Base-by-base conservation (phyloP, 179 eudicot genomes). In the Heliamphora pulchella region DNA sequence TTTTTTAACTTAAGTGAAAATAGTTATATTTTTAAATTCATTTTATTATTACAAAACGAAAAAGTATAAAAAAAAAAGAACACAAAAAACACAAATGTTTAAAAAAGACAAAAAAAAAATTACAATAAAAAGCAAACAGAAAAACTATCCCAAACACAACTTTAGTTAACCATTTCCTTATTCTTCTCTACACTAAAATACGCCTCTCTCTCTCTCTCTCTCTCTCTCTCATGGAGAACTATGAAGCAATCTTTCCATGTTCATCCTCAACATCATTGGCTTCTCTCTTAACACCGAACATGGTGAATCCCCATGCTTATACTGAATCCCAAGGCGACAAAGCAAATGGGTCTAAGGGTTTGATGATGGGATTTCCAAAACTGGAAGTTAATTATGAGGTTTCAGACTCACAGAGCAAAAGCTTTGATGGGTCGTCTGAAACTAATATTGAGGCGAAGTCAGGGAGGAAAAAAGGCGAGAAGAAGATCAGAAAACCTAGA, bases 401-500 rank as follows among this genome's bases (percentile, higher is more conserved):
- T 68, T 64, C 31, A 22, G 77, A 8, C 46, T 46, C 73, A 15
- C 74, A 53, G 41, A 31, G 55, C 10, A 70, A 51, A 41, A 58
- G 76, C 71, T 58, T 44, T 41, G 79, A 6, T 2, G 78, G 67
- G 64, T 31, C 13, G 4, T 11, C 61, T 11, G 0, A 15, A 47
- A 75, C 41, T 15, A 72, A 10, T 51, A 74, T 57, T 61, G 39
- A 73, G 75, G 69, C n/a, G 8, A 68, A 81, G 50, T 61, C 72
- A 5, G 75, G 75, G 4, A 83, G 20, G 74, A 74, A 15, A 31
- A 75, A 81, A 74, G 83, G 73, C 7, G 75, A 77, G 51, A 91
- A 89, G 89, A 92, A 88, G 79, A 78, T 66, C 0, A 89, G 74
- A 72, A 92, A 90, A 77, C 90, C 91, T 54, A 89, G 89, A 71